These are phyloP conservation scores for Claviceps sp. DNA, from an alignment of 2,329 filamentous ascomycete species.

Conservation along the genomic window DNA sequence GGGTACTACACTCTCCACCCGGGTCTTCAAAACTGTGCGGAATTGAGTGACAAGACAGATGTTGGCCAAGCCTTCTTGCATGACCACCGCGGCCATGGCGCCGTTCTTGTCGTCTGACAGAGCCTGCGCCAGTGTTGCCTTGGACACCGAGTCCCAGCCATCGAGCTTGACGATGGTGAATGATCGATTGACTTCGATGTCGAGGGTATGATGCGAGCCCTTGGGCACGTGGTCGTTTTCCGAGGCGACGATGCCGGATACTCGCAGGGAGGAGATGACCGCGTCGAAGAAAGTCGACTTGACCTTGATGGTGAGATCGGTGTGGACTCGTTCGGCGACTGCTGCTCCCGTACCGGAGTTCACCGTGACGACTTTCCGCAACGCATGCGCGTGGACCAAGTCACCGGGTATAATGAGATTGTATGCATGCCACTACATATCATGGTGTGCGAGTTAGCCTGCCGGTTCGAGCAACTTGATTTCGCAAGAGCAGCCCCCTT, in stretches of 20 bases:
- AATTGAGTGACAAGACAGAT: constrained; percentile 73
- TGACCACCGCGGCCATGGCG: constrained; percentile 77
- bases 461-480: constrained; percentile 1
- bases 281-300: constrained; percentile 47
- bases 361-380: constrained; percentile 40
- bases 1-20: constrained; percentile 51
- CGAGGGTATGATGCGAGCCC: constrained; percentile 49
- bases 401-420: constrained; percentile 44
- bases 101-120: constrained; percentile 67
- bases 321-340: constrained; percentile 37
- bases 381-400: constrained; percentile 38
- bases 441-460: constrained; percentile 1
- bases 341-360: constrained; percentile 35
- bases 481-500: not conserved
- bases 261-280: constrained; percentile 38
- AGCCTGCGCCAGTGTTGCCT: constrained; percentile 65
- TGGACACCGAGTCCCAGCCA: constrained; percentile 81
- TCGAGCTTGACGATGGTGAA: constrained; percentile 78
- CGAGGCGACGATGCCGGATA: constrained; percentile 38
- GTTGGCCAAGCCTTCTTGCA: constrained; percentile 79
- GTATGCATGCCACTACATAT: constrained; percentile 42
- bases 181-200: constrained; percentile 74
- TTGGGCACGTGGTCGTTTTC: constrained; percentile 40
- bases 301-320: constrained; percentile 42
- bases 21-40: constrained; percentile 56